A percentile compares a stretch with the other conserved stretches of the same genome.
Evolutionary conservation across 1,284 basidiomycete species (phyloP).

Genomic region (Cutaneotrichosporon mucoides): DNA sequence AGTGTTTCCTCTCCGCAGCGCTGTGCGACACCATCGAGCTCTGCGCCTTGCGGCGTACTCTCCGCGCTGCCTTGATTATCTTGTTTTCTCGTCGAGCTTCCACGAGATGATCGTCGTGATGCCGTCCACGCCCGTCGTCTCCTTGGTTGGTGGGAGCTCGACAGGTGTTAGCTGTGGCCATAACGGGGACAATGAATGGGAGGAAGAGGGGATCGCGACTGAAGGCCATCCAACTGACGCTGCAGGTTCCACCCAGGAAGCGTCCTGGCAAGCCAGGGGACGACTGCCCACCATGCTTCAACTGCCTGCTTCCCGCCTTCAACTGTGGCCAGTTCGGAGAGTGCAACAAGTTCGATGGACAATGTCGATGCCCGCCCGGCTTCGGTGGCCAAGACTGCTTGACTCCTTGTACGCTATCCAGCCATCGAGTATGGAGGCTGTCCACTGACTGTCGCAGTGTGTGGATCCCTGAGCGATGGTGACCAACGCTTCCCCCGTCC

Average conservation of each 20-base stretch:
- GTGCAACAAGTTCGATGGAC: conserved; percentile 81
- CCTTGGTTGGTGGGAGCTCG: conserved; percentile 47
- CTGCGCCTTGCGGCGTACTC: conserved; percentile 80
- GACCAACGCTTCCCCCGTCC: conserved; percentile 75
- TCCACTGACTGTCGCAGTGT: conserved; percentile 49
- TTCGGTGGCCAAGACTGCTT: conserved; percentile 89
- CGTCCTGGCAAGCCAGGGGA: conserved; percentile 1
- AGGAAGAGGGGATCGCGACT: too few species aligned
- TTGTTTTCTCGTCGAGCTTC: conserved; percentile 87
- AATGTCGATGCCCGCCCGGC: conserved; percentile 83
- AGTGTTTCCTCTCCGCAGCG: conserved; percentile 88
- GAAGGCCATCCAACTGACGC: too few species aligned
- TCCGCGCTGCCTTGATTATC: conserved; percentile 84
- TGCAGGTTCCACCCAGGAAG: neutral
- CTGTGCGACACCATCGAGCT: conserved; percentile 90
- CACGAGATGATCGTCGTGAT: conserved; percentile 82
- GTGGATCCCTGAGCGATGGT: conserved; percentile 86
- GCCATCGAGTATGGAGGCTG: too few species aligned
- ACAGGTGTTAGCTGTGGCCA: conserved; percentile 10
- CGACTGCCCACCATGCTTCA: conserved; percentile 62
- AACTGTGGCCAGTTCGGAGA: conserved; percentile 78
- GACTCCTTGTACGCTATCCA: conserved; percentile 56
- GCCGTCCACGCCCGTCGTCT: conserved; percentile 81
- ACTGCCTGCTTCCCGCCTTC: conserved; percentile 76
- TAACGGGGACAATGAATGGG: too few species aligned